Evolutionary conservation across 176 grass and related monocot genomes (phyloP), one percentile per base, ranked within the genome.

Genomic region (Panicum miliaceum): DNA sequence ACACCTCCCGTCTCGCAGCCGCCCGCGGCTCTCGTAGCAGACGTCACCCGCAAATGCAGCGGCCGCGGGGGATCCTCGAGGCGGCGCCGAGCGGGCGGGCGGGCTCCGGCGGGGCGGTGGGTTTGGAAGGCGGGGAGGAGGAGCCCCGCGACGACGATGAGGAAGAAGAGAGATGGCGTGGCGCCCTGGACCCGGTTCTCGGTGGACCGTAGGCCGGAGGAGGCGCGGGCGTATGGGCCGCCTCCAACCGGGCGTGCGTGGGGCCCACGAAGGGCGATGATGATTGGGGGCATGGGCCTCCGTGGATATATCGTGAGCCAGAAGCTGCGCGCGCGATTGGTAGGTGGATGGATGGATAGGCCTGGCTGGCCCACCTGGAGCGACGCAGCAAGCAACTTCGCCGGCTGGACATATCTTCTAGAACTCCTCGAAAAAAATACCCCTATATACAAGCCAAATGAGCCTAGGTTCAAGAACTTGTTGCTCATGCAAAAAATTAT

Each of bases 281-380:
- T 35, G 73, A 77, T 19, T 56, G 73, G 34, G 81, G 56, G 56
- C 25, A 27, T 19, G 64, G 80, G 69, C 80, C 81, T 46, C 18
- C 22, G 78, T 73, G 69, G 70, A 19, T 68, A 43, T 47, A 53
- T 75, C 73, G 79, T 77, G 73, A 63, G 72, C 53, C 85, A 61
- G 58, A 80, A 53, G 77, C 66, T 15, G 29, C 15, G 40, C 64
- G 25, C 10, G 23, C 45, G 27, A 68, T 54, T 42, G 71, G 69
- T 38, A 5, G 61, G 5, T 70, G 43, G 71, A 42, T 82, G 51
- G 72, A 87, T 87, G 62, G 78, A 76, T 77, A 48, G 69, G 54
- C 37, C 10, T 53, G 62, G 7, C 56, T 76, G 79, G 79, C 79
- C 86, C 86, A 82, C 85, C 42, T 87, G 79, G 50, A 23, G 34